A percentile compares a stretch with the other conserved stretches of the same genome.
phyloP scores from a whole-genome alignment of 257 asterid species.

The Sherardia arvensis region DNA sequence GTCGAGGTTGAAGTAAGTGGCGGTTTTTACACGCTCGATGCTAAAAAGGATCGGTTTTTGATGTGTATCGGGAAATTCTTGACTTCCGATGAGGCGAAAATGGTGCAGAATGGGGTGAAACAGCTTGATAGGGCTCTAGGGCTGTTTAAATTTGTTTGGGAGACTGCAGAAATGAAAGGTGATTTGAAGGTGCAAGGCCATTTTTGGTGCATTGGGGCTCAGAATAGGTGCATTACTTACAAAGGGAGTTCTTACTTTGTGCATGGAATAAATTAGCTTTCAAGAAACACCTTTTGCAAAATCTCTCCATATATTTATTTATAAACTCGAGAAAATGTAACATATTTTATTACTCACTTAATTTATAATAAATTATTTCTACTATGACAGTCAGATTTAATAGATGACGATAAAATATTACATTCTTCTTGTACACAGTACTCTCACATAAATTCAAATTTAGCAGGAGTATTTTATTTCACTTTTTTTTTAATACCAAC shows the following conservation, averaged over 20 bases:
- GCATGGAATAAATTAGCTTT: constrained; percentile 40
- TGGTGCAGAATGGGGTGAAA: constrained; percentile 50
- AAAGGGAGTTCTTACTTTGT: constrained; percentile 53
- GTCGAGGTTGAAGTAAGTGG: constrained; percentile 77
- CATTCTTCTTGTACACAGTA: too few species aligned
- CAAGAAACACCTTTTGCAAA: background rate
- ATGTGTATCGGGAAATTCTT: constrained; percentile 74
- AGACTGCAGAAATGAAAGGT: constrained; percentile 63
- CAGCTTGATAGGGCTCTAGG: constrained; percentile 66
- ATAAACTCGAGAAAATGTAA: too few species aligned
- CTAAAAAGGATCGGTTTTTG: constrained; percentile 35
- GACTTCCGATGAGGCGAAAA: constrained; percentile 52
- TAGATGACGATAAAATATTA: too few species aligned
- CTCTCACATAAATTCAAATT: too few species aligned
- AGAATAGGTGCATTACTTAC: constrained; percentile 39
- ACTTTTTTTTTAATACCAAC: too few species aligned
- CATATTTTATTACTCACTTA: too few species aligned
- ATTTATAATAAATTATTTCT: too few species aligned
- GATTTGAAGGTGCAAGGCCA: constrained; percentile 81
- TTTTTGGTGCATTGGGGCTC: constrained; percentile 82
- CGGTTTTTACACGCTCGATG: constrained; percentile 40
- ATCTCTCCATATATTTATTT: too few species aligned
- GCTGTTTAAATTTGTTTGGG: constrained; percentile 81
- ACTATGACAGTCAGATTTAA: too few species aligned
- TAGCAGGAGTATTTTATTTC: too few species aligned